A percentile compares a stretch with the other conserved stretches of the same genome.
phyloP scores from a whole-genome alignment of 352 stramenopile species.

The Phytophthora brassicae region DNA sequence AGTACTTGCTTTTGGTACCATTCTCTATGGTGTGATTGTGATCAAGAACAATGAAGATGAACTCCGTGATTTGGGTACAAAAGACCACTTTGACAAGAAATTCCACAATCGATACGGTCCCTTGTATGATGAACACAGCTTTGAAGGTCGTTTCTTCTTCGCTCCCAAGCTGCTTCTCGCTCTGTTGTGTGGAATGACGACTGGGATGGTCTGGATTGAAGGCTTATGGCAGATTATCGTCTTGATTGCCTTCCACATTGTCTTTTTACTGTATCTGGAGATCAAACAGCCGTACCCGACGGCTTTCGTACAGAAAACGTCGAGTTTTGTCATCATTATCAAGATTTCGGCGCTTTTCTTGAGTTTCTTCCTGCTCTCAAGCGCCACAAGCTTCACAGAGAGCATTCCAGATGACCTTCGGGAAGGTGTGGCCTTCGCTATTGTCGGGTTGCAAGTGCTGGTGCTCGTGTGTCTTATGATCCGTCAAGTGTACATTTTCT shows the following conservation, averaged over 20 bases:
- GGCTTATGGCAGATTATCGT: conserved; percentile 78
- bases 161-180: conserved; percentile 80
- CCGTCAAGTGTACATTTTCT: conserved; percentile 87
- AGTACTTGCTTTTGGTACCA: conserved; percentile 74
- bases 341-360: conserved; percentile 87
- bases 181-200: conserved; percentile 76
- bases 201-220: conserved; percentile 75
- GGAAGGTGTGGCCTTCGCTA: conserved; percentile 76
- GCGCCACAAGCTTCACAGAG: conserved; percentile 61
- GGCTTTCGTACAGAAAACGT: conserved; percentile 83
- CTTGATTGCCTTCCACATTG: conserved; percentile 74
- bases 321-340: conserved; percentile 89
- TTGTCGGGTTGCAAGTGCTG: conserved; percentile 79
- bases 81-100: conserved; percentile 85
- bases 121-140: conserved; percentile 89
- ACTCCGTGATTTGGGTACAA: conserved; percentile 76
- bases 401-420: conserved; percentile 74
- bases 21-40: conserved; percentile 74
- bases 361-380: conserved; percentile 80
- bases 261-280: conserved; percentile 82
- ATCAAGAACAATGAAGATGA: conserved; percentile 81
- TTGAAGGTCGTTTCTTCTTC: conserved; percentile 87
- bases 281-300: conserved; percentile 83
- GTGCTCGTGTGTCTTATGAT: conserved; percentile 83
- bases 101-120: conserved; percentile 79